Base-by-base conservation (phyloP, 2,329 filamentous ascomycete species). In the Exophiala phaeomuriformis region DNA sequence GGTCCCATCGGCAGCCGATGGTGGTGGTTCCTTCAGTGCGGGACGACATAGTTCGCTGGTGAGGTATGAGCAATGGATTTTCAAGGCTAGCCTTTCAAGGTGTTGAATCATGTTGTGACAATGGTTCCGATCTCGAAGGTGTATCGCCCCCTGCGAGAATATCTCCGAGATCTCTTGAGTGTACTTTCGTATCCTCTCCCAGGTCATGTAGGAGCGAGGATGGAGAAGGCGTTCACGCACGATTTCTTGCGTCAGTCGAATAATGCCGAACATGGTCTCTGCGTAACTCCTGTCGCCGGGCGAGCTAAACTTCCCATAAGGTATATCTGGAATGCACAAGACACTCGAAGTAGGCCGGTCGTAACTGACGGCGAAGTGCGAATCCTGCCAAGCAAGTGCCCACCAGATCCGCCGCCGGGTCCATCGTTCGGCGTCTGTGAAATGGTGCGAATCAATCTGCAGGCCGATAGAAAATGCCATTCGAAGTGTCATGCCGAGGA, bases 351-450 rank as follows among this genome's bases (percentile, higher is more conserved):
- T 79, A 1, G 75, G 75, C 36, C 81, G 70, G 61, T 84, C 81
- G 61, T 83, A 84, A 2, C 80, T 83, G 32, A 84, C 76, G 5
- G 80, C 83, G 28, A 84, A 75, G 44, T 83, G 71, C 52, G 78
- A 82, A 61, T 84, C 81, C 63, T 83, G 81, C 81, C 81, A 84
- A 32, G 82, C 73, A 59, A 83, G 74, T 1, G 79, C 79, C 81
- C 81, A 84, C 73, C 72, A 76, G 42, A 73, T 69, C 59, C 72
- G 70, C 49, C 69, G 65, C 39, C 73, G 65, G 55, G 71, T 65
- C 64, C 73, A 69, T 60, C 71, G 67, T 49, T 81, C 76, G 4
- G 70, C 64, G 2, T 76, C 68, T 2, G 76, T 75, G 44, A 77
- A 77, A 27, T 74, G 72, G 37, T 78, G 77, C 43, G 79, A 81